Percentiles rank a stretch among this genome's conserved stretches.
phyloP scores from a whole-genome alignment of 371 early-diverging fungal genomes.

The Blakeslea trispora region DNA sequence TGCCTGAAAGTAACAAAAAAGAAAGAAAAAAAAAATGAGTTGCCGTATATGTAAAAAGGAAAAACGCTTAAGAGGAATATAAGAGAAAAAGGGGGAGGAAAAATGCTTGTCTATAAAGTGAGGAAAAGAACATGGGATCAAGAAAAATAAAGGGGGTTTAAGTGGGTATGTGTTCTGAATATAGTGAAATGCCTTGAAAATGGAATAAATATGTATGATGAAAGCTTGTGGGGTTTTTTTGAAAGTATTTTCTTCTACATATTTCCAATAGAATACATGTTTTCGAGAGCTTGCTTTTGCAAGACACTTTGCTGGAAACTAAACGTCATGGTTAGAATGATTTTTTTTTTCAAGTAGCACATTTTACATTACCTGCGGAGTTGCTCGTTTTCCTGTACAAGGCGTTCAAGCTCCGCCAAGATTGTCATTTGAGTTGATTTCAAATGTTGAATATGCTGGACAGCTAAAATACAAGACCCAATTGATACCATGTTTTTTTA shows the following conservation, averaged over 20 bases:
- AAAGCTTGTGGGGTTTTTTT: too few relatives aligned
- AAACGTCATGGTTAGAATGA: background rate
- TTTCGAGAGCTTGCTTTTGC: slow-evolving; percentile 54
- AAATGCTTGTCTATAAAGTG: background rate
- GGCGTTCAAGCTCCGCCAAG: slow-evolving; percentile 37
- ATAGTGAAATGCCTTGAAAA: background rate
- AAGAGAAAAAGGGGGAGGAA: background rate
- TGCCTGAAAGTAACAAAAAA: too few relatives aligned
- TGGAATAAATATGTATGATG: background rate
- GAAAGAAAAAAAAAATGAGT: too few relatives aligned
- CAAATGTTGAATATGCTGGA: slow-evolving; percentile 40
- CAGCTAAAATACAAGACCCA: slow-evolving; percentile 21
- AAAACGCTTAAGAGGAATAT: background rate
- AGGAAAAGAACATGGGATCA: background rate
- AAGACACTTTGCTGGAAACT: slow-evolving; percentile 52
- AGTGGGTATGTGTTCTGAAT: background rate
- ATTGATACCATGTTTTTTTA: background rate
- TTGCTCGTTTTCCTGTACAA: slow-evolving; percentile 42
- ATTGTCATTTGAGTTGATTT: slow-evolving; percentile 40
- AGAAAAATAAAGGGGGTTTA: too few relatives aligned
- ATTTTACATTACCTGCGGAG: slow-evolving; percentile 32
- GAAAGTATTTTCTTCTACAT: slow-evolving; percentile 3
- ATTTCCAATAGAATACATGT: slow-evolving; percentile 45
- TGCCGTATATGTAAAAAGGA: too few relatives aligned
- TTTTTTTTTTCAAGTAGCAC: slow-evolving; percentile 5